phyloP scores from a whole-genome alignment of 768 basidiomycete genomes.

The Agaricus subrufescens region DNA sequence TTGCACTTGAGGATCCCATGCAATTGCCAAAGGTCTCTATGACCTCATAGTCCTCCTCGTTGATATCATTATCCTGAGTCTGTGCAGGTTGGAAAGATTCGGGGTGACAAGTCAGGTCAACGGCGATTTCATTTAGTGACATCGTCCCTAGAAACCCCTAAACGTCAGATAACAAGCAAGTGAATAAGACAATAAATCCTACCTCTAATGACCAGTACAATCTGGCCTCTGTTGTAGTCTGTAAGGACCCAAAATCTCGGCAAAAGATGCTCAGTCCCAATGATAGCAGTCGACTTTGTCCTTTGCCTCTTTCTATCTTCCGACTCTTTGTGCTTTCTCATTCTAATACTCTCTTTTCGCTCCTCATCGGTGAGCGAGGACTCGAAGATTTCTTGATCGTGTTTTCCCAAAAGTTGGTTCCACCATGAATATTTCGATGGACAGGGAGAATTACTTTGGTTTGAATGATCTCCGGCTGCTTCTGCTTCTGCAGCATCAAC shows the following conservation, averaged over 20 bases:
- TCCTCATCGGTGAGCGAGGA: constrained; percentile 36
- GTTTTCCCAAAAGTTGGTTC: constrained; percentile 74
- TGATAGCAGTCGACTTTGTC: constrained; percentile 52
- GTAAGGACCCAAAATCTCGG: constrained; percentile 86
- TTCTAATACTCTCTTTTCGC: constrained; percentile 8
- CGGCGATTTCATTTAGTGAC: constrained; percentile 84
- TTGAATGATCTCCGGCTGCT: constrained; percentile 39
- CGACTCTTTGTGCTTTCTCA: constrained; percentile 26
- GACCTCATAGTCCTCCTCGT: constrained; percentile 17
- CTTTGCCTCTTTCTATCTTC: constrained; percentile 31
- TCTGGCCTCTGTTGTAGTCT: constrained; percentile 67
- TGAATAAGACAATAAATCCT: constrained; percentile 8
- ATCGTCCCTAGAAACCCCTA: constrained; percentile 50
- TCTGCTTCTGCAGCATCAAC: constrained; percentile 72
- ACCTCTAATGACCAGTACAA: constrained; percentile 75
- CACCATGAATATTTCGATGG: constrained; percentile 68
- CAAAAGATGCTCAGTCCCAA: constrained; percentile 67
- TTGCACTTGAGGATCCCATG: constrained; percentile 16
- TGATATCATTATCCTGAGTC: constrained; percentile 19
- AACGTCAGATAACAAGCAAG: not conserved
- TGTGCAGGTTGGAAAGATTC: constrained; percentile 58
- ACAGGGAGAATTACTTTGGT: constrained; percentile 43
- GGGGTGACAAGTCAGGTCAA: constrained; percentile 79
- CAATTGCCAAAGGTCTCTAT: constrained; percentile 33
- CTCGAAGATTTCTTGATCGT: constrained; percentile 81